These are phyloP conservation scores for Nigrograna mackinnonii DNA, from an alignment of 2,329 filamentous ascomycete genomes.

Conservation along the genomic window DNA sequence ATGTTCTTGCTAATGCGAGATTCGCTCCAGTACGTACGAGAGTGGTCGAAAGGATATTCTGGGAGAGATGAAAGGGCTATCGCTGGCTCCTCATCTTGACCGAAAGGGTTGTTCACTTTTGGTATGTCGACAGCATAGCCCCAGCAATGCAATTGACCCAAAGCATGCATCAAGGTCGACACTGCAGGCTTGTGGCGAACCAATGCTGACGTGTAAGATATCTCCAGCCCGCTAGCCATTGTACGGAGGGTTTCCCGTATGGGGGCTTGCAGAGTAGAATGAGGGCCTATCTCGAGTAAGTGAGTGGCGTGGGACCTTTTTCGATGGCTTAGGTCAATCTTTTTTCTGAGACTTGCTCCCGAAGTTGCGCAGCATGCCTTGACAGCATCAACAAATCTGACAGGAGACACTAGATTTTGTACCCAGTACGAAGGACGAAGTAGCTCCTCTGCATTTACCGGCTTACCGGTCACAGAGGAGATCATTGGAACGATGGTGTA, in stretches of 20 bases:
- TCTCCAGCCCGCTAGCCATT: neutral
- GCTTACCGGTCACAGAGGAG: slow-evolving; percentile 7
- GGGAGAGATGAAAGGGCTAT: slow-evolving; percentile 16
- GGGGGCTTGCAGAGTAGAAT: slow-evolving; percentile 8
- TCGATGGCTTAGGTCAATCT: neutral
- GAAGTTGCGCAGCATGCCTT: neutral
- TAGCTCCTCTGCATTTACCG: neutral
- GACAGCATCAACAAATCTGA: slow-evolving; percentile 8
- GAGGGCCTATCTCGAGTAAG: slow-evolving; percentile 11
- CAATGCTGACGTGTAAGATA: slow-evolving; percentile 1
- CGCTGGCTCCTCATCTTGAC: neutral
- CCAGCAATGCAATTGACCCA: neutral
- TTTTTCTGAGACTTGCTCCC: slow-evolving; percentile 12
- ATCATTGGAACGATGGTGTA: slow-evolving; percentile 1
- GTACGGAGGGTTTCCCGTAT: slow-evolving; percentile 4
- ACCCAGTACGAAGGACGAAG: slow-evolving; percentile 11
- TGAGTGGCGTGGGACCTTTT: neutral
- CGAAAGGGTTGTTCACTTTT: neutral
- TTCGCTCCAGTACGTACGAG: slow-evolving; percentile 18
- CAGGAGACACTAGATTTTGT: slow-evolving; percentile 9
- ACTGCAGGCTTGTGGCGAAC: neutral
- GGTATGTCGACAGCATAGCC: neutral
- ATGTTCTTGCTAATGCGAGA: slow-evolving; percentile 4
- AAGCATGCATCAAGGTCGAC: neutral
- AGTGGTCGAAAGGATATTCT: slow-evolving; percentile 30